Conservation (phyloP, 116 monocot species). For the Dioscorea cayenensis region DNA sequence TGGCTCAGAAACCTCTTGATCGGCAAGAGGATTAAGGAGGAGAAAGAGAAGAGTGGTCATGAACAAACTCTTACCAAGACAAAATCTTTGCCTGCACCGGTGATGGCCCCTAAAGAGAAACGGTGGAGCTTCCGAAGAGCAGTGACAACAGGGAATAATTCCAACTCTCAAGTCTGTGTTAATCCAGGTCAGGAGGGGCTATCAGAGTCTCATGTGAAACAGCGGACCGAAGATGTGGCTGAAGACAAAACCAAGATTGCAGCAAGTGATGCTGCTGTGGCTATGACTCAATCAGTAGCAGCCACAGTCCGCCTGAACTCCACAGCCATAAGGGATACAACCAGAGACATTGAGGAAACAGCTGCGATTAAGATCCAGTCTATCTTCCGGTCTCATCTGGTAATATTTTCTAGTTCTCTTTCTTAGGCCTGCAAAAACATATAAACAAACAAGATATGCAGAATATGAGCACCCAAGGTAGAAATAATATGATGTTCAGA, state of each 20-base stretch:
- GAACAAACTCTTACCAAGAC: slow-evolving; percentile 1
- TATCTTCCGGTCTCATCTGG: slow-evolving; percentile 67
- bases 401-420: slow-evolving; percentile 13
- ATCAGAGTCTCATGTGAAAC: slow-evolving; percentile 32
- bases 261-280: slow-evolving; percentile 50
- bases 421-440: neutral
- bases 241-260: slow-evolving; percentile 27
- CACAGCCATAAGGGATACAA: neutral
- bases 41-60: slow-evolving; percentile 17
- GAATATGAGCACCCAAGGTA: neutral
- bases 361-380: slow-evolving; percentile 78
- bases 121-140: slow-evolving; percentile 84
- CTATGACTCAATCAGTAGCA: slow-evolving; percentile 50
- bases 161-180: slow-evolving; percentile 15
- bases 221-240: slow-evolving; percentile 41
- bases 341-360: slow-evolving; percentile 27
- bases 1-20: slow-evolving; percentile 65
- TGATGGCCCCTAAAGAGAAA: slow-evolving; percentile 42
- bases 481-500: neutral
- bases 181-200: slow-evolving; percentile 4
- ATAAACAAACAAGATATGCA: neutral
- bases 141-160: slow-evolving; percentile 6
- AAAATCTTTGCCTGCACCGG: neutral
- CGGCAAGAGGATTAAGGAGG: slow-evolving; percentile 47
- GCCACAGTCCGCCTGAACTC: slow-evolving; percentile 33